phyloP scores from a whole-genome alignment of 768 basidiomycete species.

The Lentinula edodes region DNA sequence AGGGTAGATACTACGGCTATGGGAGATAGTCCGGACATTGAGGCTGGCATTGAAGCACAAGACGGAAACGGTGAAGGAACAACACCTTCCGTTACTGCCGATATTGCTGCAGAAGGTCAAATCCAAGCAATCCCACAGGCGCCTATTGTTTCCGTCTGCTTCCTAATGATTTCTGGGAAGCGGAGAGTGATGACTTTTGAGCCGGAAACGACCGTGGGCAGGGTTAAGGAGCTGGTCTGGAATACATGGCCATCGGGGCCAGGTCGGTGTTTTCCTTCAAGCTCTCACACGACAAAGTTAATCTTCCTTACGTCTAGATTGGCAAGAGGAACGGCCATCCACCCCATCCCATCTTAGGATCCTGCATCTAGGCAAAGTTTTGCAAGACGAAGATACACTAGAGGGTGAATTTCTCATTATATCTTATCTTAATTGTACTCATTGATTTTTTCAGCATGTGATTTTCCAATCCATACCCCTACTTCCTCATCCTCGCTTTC shows the following conservation, averaged over 20 bases:
- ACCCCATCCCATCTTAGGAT: slow-evolving; percentile 74
- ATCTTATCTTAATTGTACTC: not conserved
- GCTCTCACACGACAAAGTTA: not conserved
- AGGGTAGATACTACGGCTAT: not conserved
- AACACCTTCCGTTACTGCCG: not conserved
- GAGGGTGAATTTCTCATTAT: slow-evolving; percentile 28
- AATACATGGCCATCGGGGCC: slow-evolving; percentile 73
- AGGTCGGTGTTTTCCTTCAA: not conserved
- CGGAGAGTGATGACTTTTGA: slow-evolving; percentile 71
- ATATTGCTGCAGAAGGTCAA: not conserved
- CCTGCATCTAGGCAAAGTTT: slow-evolving; percentile 69
- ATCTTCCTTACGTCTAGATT: slow-evolving; percentile 37
- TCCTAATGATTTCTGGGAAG: slow-evolving; percentile 65
- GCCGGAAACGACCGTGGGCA: slow-evolving; percentile 65
- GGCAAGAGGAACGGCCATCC: slow-evolving; percentile 75
- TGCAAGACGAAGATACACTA: slow-evolving; percentile 82
- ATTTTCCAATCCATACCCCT: slow-evolving; percentile 8
- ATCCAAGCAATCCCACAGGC: slow-evolving; percentile 40
- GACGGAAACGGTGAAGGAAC: not conserved
- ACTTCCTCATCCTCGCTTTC: slow-evolving; percentile 9
- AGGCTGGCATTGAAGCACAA: not conserved
- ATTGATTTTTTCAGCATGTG: slow-evolving; percentile 4
- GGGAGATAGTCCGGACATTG: not conserved
- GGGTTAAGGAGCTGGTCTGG: slow-evolving; percentile 83
- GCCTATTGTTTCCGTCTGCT: slow-evolving; percentile 62